A percentile compares a stretch with the other conserved stretches of the same genome.
Evolutionary conservation across 257 asterid species (phyloP).

Genomic region (Fraxinus anomala): DNA sequence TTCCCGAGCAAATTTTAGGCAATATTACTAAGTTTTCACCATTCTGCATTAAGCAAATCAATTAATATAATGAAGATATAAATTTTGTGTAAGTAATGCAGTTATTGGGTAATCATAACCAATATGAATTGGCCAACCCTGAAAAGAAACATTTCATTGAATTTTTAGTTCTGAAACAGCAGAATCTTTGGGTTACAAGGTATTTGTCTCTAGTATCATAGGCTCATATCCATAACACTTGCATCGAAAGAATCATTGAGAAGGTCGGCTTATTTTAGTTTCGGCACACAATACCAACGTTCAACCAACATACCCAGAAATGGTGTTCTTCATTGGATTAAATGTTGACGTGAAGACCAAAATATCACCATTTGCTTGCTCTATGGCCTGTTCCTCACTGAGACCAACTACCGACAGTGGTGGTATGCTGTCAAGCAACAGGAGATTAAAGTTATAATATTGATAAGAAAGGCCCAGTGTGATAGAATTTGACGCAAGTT

Average conservation of each 20-base stretch:
- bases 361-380: constrained; percentile 74
- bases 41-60: background rate
- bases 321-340: constrained; percentile 96
- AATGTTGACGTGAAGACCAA: constrained; percentile 81
- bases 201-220: background rate
- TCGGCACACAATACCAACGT: constrained; percentile 4
- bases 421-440: constrained; percentile 80
- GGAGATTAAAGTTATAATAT: constrained; percentile 6
- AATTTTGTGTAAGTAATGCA: too few relatives aligned
- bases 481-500: background rate
- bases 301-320: constrained; percentile 70
- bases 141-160: background rate
- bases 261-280: background rate
- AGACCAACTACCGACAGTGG: constrained; percentile 92
- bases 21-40: background rate
- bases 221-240: background rate
- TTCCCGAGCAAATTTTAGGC: background rate
- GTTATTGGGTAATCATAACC: background rate
- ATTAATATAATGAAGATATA: background rate
- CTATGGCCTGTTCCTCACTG: constrained; percentile 84
- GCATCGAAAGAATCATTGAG: background rate
- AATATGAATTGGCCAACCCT: constrained; percentile 1
- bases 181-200: constrained; percentile 1
- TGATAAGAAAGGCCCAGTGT: background rate
- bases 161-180: background rate